phyloP scores from a whole-genome alignment of 179 eudicot genomes.

The Amaranthus tricolor region DNA sequence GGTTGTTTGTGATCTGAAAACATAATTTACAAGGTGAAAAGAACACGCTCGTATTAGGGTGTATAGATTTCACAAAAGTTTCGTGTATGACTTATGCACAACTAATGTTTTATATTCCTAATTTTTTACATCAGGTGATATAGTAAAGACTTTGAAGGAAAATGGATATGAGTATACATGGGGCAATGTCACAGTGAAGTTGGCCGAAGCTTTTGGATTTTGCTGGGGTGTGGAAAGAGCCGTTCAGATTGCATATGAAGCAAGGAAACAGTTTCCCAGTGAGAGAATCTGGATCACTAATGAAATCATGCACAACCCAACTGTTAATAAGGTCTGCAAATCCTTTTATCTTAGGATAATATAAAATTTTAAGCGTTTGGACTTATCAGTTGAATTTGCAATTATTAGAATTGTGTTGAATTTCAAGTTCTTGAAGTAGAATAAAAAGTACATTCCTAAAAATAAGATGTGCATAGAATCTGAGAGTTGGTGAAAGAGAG shows the following conservation, averaged over 20 bases:
- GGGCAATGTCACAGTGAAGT: constrained; percentile 89
- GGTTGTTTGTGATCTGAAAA: neutral
- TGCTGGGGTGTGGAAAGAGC: constrained; percentile 99
- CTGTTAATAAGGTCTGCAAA: constrained; percentile 69
- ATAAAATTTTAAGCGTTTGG: neutral
- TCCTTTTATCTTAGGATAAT: neutral
- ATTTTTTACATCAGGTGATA: constrained; percentile 61
- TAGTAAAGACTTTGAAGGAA: constrained; percentile 86
- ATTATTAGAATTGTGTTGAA: neutral
- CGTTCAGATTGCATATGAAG: constrained; percentile 93
- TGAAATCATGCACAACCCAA: constrained; percentile 91
- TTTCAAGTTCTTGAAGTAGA: neutral
- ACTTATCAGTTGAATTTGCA: no score
- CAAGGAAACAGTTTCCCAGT: constrained; percentile 75
- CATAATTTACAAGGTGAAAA: neutral
- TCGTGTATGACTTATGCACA: neutral
- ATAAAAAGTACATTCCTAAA: neutral
- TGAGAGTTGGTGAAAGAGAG: neutral
- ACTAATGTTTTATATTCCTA: neutral
- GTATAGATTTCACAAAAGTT: neutral
- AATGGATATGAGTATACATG: constrained; percentile 81
- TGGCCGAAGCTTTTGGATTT: constrained; percentile 91
- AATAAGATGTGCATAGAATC: neutral
- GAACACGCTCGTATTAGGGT: neutral
- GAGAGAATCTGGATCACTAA: constrained; percentile 91